Base-by-base conservation (phyloP, 2,329 filamentous ascomycete species). In the Chaetomium strumarium region DNA sequence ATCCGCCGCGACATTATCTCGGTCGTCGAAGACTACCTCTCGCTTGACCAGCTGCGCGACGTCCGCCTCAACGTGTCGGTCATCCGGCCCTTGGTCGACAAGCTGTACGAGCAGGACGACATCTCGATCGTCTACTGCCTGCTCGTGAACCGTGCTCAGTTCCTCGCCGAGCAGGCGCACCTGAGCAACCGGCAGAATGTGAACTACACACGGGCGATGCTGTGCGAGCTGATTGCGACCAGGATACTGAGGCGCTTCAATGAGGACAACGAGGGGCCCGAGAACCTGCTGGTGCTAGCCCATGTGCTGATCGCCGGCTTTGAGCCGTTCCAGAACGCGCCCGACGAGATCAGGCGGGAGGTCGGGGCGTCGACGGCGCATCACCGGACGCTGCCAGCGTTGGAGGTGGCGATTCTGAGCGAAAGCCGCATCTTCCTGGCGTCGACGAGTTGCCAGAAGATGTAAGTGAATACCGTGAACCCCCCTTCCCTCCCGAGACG, bases 81-180 rank as follows among this genome's bases (percentile, higher is more conserved):
- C 41, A 84, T 93, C 17, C 80, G 89, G 53, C 89, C 89, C 1
- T 71, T 93, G 24, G 87, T 93, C n/a, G 87, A 93, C 66, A 86
- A 88, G 65, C 78, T 92, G 9, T 93, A 90, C 65, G 83, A 88
- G 62, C 77, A 84, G 53, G 79, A 88, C 54, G 89, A 93, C 71
- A 84, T 91, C 37, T 92, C 88, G 1, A 83, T 91, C 51, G 86
- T 93, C 11, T 93, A 92, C 67, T 92, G 88, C 66, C 72, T 95
- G 55, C 77, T 95, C 19, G 88, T 93, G 59, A 93, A 95, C 63
- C 80, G 88, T 13, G 81, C 83, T 33, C 86, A 90, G 64, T 93
- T 93, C 62, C 74, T 91, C 20, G 79, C 85, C 51, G 87, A 93
- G 66, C 88, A 93, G 66, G 77, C 82, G 11, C 84, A 86, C 62